Evolutionary conservation across 108 stramenopile species (phyloP).

Genomic region (Craspedostauros australis): DNA sequence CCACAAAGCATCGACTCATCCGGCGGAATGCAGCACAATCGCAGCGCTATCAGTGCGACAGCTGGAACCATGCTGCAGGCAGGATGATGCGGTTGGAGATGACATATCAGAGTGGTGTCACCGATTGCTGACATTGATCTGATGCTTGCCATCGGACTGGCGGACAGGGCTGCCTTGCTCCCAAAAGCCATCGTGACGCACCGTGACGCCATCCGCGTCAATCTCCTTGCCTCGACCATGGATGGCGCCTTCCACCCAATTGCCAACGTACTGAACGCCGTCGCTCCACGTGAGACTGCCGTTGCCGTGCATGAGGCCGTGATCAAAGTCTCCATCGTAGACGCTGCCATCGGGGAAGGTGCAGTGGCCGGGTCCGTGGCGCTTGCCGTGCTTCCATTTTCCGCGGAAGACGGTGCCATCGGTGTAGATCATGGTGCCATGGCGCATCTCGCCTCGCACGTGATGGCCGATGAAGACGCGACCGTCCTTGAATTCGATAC

Average conservation of each 20-base stretch:
- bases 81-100: no score
- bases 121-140: no score
- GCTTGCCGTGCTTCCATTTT: conserved; percentile 5
- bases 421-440: conserved; percentile 2
- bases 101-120: no score
- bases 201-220: conserved; percentile 8
- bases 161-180: conserved; percentile 25
- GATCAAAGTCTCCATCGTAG: conserved; percentile 25
- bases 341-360: conserved; percentile 19
- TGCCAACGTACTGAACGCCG: conserved; percentile 26
- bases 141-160: no score
- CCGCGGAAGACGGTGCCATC: conserved; percentile 9
- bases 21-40: no score
- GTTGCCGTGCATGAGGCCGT: conserved; percentile 23
- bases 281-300: conserved; percentile 29
- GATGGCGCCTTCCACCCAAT: conserved; percentile 36
- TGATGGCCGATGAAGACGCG: conserved; percentile 6
- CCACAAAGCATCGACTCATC: no score
- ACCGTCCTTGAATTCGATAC: conserved; percentile 2
- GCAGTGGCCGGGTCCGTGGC: conserved; percentile 25
- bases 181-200: conserved; percentile 34
- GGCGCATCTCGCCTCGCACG: neutral
- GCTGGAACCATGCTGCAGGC: no score
- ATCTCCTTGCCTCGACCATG: conserved; percentile 34
- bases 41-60: no score